phyloP scores from a whole-genome alignment of 1,139 yeast species.

The Kodamaea suecica region DNA sequence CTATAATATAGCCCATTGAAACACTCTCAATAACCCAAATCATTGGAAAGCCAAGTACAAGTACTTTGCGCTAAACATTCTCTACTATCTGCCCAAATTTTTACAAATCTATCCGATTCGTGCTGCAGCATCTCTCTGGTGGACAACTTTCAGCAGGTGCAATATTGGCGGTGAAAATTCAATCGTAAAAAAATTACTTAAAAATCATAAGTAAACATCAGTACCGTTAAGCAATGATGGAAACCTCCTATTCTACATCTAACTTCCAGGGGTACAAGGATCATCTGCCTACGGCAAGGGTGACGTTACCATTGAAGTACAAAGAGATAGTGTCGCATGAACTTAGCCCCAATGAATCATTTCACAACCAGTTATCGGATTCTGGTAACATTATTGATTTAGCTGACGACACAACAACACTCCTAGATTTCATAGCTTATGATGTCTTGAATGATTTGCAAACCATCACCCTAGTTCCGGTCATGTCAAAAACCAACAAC shows the following conservation, averaged over 20 bases:
- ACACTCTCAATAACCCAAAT: too few relatives aligned
- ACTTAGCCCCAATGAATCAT: constrained; percentile 22
- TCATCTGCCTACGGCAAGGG: constrained; percentile 20
- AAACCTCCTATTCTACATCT: constrained; percentile 20
- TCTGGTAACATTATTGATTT: constrained; percentile 28
- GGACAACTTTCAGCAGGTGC: too few relatives aligned
- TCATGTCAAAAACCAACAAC: constrained; percentile 21
- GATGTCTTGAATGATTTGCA: constrained; percentile 31
- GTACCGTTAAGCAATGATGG: too few relatives aligned
- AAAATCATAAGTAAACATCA: too few relatives aligned
- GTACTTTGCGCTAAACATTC: too few relatives aligned
- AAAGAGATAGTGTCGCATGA: constrained; percentile 6
- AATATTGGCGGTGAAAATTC: too few relatives aligned
- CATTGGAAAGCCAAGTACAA: too few relatives aligned
- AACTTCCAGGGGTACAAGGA: constrained; percentile 24
- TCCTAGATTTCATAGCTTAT: constrained; percentile 21
- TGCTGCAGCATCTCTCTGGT: too few relatives aligned
- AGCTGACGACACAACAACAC: constrained; percentile 16
- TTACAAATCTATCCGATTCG: too few relatives aligned
- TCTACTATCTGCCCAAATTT: too few relatives aligned
- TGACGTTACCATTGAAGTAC: constrained; percentile 36
- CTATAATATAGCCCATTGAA: too few relatives aligned
- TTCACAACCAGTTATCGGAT: constrained; percentile 20
- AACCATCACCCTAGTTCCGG: constrained; percentile 32
- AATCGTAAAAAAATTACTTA: too few relatives aligned